phyloP scores from a whole-genome alignment of 441 rosid genomes.

The Melastoma candidum region DNA sequence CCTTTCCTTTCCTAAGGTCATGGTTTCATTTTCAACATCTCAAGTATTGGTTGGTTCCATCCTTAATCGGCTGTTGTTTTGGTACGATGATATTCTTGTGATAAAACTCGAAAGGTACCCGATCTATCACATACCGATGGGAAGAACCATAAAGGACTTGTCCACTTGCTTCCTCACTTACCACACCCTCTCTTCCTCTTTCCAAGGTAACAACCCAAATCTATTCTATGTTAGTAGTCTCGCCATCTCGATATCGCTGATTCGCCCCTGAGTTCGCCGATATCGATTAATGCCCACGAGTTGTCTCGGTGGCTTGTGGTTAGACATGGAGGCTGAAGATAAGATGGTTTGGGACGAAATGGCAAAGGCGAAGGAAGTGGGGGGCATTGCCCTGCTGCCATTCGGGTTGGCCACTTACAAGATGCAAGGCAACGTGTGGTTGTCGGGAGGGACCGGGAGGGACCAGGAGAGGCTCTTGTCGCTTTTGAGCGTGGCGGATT shows the following conservation, averaged over 20 bases:
- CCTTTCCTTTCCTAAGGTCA: too few relatives aligned
- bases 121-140: slow-evolving; percentile 95
- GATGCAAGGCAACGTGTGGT: slow-evolving; percentile 11
- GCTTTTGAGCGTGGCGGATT: slow-evolving; percentile 12
- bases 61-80: too few relatives aligned
- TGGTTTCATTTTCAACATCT: too few relatives aligned
- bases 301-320: not conserved
- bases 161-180: slow-evolving; percentile 92
- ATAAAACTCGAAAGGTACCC: slow-evolving; percentile 50
- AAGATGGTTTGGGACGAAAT: slow-evolving; percentile 32
- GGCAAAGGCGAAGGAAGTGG: slow-evolving; percentile 31
- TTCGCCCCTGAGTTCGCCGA: too few relatives aligned
- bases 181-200: slow-evolving; percentile 91
- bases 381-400: slow-evolving; percentile 3
- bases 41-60: too few relatives aligned
- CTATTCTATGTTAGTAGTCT: not conserved
- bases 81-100: too few relatives aligned
- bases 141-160: slow-evolving; percentile 86
- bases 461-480: slow-evolving; percentile 14
- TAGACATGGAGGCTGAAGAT: slow-evolving; percentile 66
- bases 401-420: slow-evolving; percentile 8
- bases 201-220: slow-evolving; percentile 49
- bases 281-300: too few relatives aligned
- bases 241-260: too few relatives aligned
- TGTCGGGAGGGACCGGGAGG: slow-evolving; percentile 10